These are phyloP conservation scores for Dictyostelium capitatum DNA, from an alignment of 78 protist genomes.

Conservation along the genomic window DNA sequence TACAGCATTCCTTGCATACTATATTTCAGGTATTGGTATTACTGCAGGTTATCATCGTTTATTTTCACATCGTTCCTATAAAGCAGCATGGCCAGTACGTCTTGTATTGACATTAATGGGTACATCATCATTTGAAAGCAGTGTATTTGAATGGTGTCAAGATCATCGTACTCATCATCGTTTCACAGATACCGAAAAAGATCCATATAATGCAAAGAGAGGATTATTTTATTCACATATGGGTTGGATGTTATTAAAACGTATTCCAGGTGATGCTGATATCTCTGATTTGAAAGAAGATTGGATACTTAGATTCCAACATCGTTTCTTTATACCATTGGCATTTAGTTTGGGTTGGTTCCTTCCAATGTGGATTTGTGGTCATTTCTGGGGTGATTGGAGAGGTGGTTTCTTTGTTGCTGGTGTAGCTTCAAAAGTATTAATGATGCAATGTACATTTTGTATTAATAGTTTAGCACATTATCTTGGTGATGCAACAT, in stretches of 20 bases:
- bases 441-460: conserved; percentile 93
- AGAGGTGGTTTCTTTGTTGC: conserved; percentile 88
- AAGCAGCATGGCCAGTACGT: conserved; percentile 61
- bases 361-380: conserved; percentile 83
- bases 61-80: conserved; percentile 81
- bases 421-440: conserved; percentile 63
- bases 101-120: conserved; percentile 69
- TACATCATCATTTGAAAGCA: conserved; percentile 87
- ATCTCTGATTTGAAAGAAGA: conserved; percentile 76
- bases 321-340: conserved; percentile 78
- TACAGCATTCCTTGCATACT: conserved; percentile 63
- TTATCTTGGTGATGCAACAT: conserved; percentile 87
- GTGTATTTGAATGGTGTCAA: conserved; percentile 85
- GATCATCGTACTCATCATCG: conserved; percentile 95
- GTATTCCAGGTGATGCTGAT: conserved; percentile 79
- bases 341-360: conserved; percentile 57
- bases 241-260: conserved; percentile 93
- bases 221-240: conserved; percentile 91
- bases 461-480: conserved; percentile 94
- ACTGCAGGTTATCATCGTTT: conserved; percentile 91
- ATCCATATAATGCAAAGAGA: conserved; percentile 87
- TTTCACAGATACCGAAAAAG: conserved; percentile 92
- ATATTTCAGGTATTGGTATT: conserved; percentile 87
- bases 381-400: conserved; percentile 86
- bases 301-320: conserved; percentile 81